Evolutionary conservation across 371 early-diverging fungal species (phyloP), one percentile per base, ranked within the genome.

Genomic region (Actinomortierella wolfii): DNA sequence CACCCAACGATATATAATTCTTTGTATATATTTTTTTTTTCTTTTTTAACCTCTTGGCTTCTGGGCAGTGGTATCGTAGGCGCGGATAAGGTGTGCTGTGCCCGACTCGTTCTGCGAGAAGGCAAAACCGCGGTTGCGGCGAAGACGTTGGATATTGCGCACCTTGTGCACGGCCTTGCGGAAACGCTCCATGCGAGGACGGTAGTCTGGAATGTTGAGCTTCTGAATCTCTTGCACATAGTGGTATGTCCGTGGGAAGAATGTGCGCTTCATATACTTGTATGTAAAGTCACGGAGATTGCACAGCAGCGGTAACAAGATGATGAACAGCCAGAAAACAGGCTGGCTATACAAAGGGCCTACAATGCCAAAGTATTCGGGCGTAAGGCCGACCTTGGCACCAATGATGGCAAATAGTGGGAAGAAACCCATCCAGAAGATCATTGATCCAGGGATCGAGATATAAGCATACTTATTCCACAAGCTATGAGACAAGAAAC

Each of bases 171-270:
- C 97, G 1, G 97, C 97, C 78, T 97, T 95, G 64, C 94, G 86
- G 90, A 98, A 98, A 55, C 94, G 83, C 73, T 98, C 96, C 94
- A 95, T 93, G 34, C 97, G 85, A 41, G 98, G 97, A 43, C 97
- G 88, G 74, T 95, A 94, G 68, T 97, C 98, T n/a, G 97, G 97
- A 54, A 97, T 93, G 79, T 97, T 96, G 87, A 89, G 95, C 79
- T 97, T 96, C 78, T 96, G 95, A 49, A 98, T 96, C 79, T 98
- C 98, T 79, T 98, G 98, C 34, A 97, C 94, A 64, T 94, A 93
- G 73, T 98, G 98, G 78, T 97, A 96, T 11, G 92, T 84, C 58
- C 86, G 61, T 18, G 91, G 85, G 47, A 85, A 77, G 76, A 91
- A 92, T 85, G 90, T 92, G 47, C 95, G 89, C 79, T 94, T 90